Percentiles rank a stretch among this genome's conserved stretches.
phyloP scores from a whole-genome alignment of 306 rosid species.

The Senna siamea region DNA sequence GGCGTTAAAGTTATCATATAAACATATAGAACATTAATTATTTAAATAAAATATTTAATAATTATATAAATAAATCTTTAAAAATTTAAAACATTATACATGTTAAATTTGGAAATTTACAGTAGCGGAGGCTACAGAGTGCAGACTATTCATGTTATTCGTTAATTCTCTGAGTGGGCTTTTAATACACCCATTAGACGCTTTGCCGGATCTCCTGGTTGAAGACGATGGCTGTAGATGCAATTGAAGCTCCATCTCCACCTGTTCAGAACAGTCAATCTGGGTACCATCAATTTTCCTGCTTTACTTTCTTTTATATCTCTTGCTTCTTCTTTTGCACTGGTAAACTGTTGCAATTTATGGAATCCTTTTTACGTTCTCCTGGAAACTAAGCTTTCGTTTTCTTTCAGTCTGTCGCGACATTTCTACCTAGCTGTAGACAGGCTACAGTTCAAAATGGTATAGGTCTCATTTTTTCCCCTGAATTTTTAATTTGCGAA shows the following conservation, averaged over 20 bases:
- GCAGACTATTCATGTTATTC: too few relatives aligned
- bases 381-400: neutral
- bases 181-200: neutral
- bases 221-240: slow-evolving; percentile 11
- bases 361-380: neutral
- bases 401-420: slow-evolving; percentile 46
- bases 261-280: slow-evolving; percentile 30
- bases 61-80: too few relatives aligned
- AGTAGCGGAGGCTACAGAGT: too few relatives aligned
- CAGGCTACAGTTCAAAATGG: slow-evolving; percentile 81
- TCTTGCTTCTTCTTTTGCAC: neutral
- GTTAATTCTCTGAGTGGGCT: too few relatives aligned
- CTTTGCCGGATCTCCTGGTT: neutral
- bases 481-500: neutral
- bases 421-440: slow-evolving; percentile 48
- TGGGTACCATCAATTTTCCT: slow-evolving; percentile 18
- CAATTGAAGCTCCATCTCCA: slow-evolving; percentile 36
- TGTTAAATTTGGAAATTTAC: too few relatives aligned
- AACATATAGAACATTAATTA: too few relatives aligned
- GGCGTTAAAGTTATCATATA: too few relatives aligned
- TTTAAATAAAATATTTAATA: too few relatives aligned
- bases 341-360: neutral
- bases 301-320: neutral
- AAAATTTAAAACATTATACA: too few relatives aligned
- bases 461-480: slow-evolving; percentile 18